These are phyloP conservation scores for Leccinum fuscescens DNA, from an alignment of 1,284 basidiomycete genomes.

Conservation along the genomic window DNA sequence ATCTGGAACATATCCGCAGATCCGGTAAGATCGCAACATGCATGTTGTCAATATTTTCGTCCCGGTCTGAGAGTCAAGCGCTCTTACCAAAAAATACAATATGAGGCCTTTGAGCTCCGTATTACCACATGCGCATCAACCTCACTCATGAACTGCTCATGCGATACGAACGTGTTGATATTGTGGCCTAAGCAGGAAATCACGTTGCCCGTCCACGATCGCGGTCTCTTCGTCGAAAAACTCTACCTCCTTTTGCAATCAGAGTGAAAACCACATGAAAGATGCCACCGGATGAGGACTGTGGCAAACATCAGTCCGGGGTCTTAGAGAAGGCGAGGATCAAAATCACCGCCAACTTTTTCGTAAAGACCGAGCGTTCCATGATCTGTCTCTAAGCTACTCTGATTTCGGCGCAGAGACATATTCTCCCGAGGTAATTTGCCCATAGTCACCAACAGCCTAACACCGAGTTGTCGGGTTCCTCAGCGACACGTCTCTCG, in stretches of 20 bases:
- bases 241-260: neutral
- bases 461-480: neutral
- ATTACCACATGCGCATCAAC: neutral
- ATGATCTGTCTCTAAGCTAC: neutral
- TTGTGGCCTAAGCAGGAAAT: neutral
- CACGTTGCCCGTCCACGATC: neutral
- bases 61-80: neutral
- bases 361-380: neutral
- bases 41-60: neutral
- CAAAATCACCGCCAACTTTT: neutral
- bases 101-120: neutral
- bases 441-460: neutral
- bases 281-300: neutral
- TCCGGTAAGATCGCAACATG: constrained; percentile 1
- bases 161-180: neutral
- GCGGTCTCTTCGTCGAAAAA: neutral
- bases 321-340: neutral
- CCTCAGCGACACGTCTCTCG: neutral
- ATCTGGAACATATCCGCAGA: neutral
- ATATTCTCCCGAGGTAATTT: neutral
- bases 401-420: neutral
- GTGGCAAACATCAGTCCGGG: neutral
- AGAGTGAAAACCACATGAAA: neutral
- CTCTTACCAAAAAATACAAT: neutral
- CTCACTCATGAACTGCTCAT: neutral